phyloP scores from a whole-genome alignment of 768 basidiomycete species.

The Lentinula edodes region DNA sequence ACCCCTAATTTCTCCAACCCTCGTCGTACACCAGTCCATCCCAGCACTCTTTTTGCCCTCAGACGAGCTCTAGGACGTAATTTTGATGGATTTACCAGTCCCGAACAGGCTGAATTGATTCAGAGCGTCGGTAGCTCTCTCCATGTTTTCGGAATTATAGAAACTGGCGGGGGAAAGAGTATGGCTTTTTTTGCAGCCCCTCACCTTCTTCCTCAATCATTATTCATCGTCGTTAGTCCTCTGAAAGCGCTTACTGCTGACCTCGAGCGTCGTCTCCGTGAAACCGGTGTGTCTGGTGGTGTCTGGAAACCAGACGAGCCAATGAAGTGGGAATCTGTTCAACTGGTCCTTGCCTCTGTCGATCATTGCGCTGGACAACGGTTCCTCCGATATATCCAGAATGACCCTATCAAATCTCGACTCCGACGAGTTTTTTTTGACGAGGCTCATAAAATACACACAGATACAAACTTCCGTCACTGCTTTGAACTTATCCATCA shows the following conservation, averaged over 20 bases:
- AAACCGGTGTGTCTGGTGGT: not conserved
- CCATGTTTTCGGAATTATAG: not conserved
- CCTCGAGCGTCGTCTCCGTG: not conserved
- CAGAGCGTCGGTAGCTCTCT: not conserved
- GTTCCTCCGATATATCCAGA: not conserved
- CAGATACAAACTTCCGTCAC: not conserved
- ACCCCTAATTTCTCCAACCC: not conserved
- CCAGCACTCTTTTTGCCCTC: not conserved
- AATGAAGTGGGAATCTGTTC: not conserved
- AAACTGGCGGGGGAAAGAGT: not conserved
- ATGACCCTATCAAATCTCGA: not conserved
- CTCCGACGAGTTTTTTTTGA: not conserved
- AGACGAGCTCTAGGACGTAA: not conserved
- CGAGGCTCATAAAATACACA: not conserved
- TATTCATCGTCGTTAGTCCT: not conserved
- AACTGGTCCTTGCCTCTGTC: not conserved
- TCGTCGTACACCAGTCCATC: not conserved
- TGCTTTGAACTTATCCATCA: not conserved
- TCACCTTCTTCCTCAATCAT: not conserved
- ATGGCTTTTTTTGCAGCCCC: conserved; percentile 1
- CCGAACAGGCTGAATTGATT: conserved; percentile 1
- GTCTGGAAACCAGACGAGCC: not conserved
- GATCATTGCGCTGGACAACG: not conserved
- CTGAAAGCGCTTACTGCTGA: not conserved
- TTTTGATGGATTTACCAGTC: not conserved